Evolutionary conservation across 116 monocot species (phyloP).

Genomic region (Phalaenopsis hybrid): DNA sequence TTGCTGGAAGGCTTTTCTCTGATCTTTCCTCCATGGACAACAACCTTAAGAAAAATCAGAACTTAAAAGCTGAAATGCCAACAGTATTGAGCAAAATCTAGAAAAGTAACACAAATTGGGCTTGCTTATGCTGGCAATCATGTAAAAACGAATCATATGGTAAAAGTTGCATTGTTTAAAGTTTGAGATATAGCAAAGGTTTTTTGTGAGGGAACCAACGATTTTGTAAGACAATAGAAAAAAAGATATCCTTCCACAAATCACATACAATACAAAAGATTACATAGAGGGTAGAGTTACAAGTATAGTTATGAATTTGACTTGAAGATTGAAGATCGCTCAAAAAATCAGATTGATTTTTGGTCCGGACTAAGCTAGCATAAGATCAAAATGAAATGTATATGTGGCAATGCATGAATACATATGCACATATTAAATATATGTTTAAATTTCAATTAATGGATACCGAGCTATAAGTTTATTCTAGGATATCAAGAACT

Average conservation of each 20-base stretch:
- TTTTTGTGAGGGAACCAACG: not conserved
- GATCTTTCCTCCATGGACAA: conserved; percentile 49
- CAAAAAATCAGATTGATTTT: not conserved
- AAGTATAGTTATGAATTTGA: not conserved
- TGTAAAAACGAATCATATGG: not conserved
- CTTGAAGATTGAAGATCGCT: not conserved
- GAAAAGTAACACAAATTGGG: not conserved
- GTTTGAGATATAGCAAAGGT: not conserved
- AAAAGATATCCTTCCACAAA: not conserved
- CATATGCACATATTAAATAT: too few relatives aligned
- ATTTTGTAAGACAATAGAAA: not conserved
- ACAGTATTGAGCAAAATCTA: not conserved
- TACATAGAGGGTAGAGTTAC: not conserved
- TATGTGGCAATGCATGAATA: too few relatives aligned
- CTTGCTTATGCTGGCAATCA: not conserved
- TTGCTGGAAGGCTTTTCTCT: conserved; percentile 43
- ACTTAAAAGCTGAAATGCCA: not conserved
- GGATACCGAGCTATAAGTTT: too few relatives aligned
- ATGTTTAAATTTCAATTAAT: too few relatives aligned
- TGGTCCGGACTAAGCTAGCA: not conserved
- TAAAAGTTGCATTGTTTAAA: not conserved
- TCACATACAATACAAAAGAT: not conserved
- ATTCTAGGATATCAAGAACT: too few relatives aligned
- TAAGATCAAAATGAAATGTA: too few relatives aligned
- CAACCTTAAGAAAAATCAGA: conserved; percentile 28